Evolutionary conservation across 2,329 filamentous ascomycete genomes (phyloP).

Genomic region (Hypoxylon sp.): DNA sequence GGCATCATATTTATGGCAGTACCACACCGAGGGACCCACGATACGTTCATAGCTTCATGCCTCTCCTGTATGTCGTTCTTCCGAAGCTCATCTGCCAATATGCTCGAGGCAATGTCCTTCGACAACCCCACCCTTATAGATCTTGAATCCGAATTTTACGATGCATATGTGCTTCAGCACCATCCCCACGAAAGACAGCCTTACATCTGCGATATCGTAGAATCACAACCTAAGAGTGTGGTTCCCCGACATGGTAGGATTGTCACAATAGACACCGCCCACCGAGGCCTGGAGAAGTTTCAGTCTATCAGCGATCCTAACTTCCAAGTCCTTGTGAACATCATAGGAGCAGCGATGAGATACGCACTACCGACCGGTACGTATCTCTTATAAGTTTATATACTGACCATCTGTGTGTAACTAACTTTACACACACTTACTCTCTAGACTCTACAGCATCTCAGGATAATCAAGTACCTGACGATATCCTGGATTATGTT

Average conservation of each 20-base stretch:
- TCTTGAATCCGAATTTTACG: slow-evolving; percentile 21
- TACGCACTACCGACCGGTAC: slow-evolving; percentile 4
- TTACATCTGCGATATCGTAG: slow-evolving; percentile 13
- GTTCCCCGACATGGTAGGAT: slow-evolving; percentile 7
- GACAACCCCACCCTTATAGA: slow-evolving; percentile 3
- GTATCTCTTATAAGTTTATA: neutral
- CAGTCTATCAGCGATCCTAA: slow-evolving; percentile 9
- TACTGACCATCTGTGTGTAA: neutral
- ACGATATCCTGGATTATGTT: neutral
- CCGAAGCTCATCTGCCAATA: slow-evolving; percentile 9
- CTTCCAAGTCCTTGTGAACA: slow-evolving; percentile 4
- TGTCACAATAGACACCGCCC: slow-evolving; percentile 5
- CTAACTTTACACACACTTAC: neutral
- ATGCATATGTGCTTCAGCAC: slow-evolving; percentile 17
- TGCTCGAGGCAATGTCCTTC: slow-evolving; percentile 7
- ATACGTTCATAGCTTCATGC: slow-evolving; percentile 6
- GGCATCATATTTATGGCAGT: slow-evolving; percentile 18
- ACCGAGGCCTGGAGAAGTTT: slow-evolving; percentile 16
- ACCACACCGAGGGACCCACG: slow-evolving; percentile 10
- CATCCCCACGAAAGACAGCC: slow-evolving; percentile 7
- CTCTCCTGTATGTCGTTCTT: slow-evolving; percentile 10
- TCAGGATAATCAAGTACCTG: neutral
- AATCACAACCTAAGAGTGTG: slow-evolving; percentile 3
- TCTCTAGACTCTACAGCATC: neutral
- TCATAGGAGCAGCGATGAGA: slow-evolving; percentile 2